These are phyloP conservation scores for Teratosphaeria destructans DNA, from an alignment of 2,329 filamentous ascomycete species.

Conservation along the genomic window DNA sequence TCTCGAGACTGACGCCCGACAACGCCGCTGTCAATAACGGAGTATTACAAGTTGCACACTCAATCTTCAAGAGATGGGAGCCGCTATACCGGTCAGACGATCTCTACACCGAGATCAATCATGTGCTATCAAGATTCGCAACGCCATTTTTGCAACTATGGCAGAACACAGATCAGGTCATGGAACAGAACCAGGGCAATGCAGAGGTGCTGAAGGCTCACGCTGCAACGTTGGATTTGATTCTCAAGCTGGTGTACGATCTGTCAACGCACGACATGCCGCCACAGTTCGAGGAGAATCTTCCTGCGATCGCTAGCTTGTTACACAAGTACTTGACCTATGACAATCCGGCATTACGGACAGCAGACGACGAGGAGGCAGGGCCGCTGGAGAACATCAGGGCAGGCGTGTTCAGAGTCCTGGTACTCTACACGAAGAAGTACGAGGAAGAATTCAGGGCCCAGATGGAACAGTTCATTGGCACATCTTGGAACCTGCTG, in stretches of 20 bases:
- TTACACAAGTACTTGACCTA: constrained; percentile 91
- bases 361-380: constrained; percentile 80
- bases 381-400: constrained; percentile 78
- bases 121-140: constrained; percentile 80
- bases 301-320: constrained; percentile 63
- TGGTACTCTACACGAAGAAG: constrained; percentile 87
- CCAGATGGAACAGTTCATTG: constrained; percentile 74
- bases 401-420: constrained; percentile 81
- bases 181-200: constrained; percentile 66
- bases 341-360: constrained; percentile 70
- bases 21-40: constrained; percentile 83
- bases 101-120: constrained; percentile 90
- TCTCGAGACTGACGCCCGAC: constrained; percentile 70
- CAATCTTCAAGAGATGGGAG: constrained; percentile 93
- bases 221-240: constrained; percentile 75
- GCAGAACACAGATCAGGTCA: constrained; percentile 57
- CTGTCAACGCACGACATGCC: constrained; percentile 95
- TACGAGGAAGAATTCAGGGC: constrained; percentile 87
- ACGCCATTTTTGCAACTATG: constrained; percentile 73
- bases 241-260: constrained; percentile 89
- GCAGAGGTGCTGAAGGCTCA: constrained; percentile 64
- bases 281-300: constrained; percentile 84
- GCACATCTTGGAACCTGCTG: constrained; percentile 81
- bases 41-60: constrained; percentile 93
- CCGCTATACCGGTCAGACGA: constrained; percentile 89